A percentile compares a stretch with the other conserved stretches of the same genome.
These are phyloP conservation scores for Stenocarpella maydis DNA, from an alignment of 2,329 filamentous ascomycete genomes.

Conservation along the genomic window DNA sequence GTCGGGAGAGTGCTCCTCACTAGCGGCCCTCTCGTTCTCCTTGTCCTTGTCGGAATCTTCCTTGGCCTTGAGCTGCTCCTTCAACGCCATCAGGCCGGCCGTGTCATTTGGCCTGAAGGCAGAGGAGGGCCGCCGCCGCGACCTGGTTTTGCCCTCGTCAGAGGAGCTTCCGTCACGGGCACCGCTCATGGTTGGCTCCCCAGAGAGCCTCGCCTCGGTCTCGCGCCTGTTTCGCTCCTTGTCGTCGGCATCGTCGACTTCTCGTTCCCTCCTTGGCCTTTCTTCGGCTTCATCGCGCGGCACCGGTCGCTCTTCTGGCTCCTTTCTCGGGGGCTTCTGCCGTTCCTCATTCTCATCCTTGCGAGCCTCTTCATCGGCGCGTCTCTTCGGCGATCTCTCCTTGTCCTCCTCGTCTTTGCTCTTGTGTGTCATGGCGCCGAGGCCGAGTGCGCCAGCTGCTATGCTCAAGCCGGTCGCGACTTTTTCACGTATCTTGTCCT, in stretches of 20 bases:
- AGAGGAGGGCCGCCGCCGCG: slow-evolving; percentile 50
- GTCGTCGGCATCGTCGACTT: slow-evolving; percentile 36
- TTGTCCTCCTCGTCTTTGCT: slow-evolving; percentile 48
- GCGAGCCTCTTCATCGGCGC: slow-evolving; percentile 40
- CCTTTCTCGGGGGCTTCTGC: slow-evolving; percentile 28
- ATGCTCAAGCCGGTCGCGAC: slow-evolving; percentile 57
- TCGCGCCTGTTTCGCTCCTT: slow-evolving; percentile 48
- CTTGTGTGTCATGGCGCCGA: slow-evolving; percentile 50
- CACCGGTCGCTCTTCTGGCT: slow-evolving; percentile 41
- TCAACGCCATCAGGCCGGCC: slow-evolving; percentile 57
- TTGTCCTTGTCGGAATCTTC: slow-evolving; percentile 44
- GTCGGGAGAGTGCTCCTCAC: slow-evolving; percentile 40
- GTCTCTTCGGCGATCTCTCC: slow-evolving; percentile 43
- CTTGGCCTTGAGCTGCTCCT: slow-evolving; percentile 58
- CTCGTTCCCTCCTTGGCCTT: slow-evolving; percentile 35
- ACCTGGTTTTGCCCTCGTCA: slow-evolving; percentile 48
- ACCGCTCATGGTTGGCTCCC: slow-evolving; percentile 45
- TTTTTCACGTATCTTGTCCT: slow-evolving; percentile 57
- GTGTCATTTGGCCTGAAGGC: slow-evolving; percentile 64
- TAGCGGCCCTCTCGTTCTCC: slow-evolving; percentile 33
- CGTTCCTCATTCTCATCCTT: slow-evolving; percentile 35
- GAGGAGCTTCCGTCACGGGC: slow-evolving; percentile 53
- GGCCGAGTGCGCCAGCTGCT: slow-evolving; percentile 57
- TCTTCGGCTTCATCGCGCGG: slow-evolving; percentile 36
- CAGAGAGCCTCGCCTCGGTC: slow-evolving; percentile 48